phyloP scores from a whole-genome alignment of 1,139 yeast species.

The Hansenula anomala region DNA sequence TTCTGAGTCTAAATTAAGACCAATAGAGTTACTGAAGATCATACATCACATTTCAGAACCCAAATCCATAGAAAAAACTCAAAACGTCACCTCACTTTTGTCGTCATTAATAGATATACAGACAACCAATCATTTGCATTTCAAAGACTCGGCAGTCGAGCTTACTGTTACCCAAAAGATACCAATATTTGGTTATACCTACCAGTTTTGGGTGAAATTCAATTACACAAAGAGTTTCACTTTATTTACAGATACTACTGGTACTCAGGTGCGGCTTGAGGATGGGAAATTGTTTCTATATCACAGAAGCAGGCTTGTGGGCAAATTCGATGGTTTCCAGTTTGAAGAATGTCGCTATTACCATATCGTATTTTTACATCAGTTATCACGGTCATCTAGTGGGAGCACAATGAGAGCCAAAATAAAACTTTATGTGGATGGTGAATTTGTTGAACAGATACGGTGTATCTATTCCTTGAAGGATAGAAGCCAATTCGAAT shows the following conservation, averaged over 20 bases:
- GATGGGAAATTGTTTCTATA: constrained; percentile 9
- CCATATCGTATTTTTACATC: constrained; percentile 18
- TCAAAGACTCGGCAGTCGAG: constrained; percentile 12
- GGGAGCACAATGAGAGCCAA: constrained; percentile 9
- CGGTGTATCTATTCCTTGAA: not conserved
- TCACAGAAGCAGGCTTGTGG: constrained; percentile 7
- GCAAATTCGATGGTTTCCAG: constrained; percentile 12
- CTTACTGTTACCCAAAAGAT: constrained; percentile 2
- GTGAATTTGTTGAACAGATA: constrained; percentile 13
- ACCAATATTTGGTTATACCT: constrained; percentile 9
- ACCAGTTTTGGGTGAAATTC: constrained; percentile 18
- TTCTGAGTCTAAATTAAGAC: not conserved
- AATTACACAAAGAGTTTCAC: constrained; percentile 6
- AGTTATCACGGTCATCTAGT: constrained; percentile 9
- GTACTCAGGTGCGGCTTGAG: not conserved
- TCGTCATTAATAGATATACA: constrained; percentile 12
- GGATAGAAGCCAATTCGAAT: not conserved
- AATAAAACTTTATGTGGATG: constrained; percentile 16
- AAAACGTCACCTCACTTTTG: constrained; percentile 2
- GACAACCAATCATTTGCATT: constrained; percentile 10
- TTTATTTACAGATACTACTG: constrained; percentile 5
- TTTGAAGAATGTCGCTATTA: constrained; percentile 13
- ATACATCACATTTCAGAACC: not conserved
- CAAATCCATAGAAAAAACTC: not conserved
- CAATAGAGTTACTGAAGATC: not conserved